A percentile compares a stretch with the other conserved stretches of the same genome.
Evolutionary conservation across 1,284 basidiomycete genomes (phyloP).

Genomic region (Heterobasidion annosum): DNA sequence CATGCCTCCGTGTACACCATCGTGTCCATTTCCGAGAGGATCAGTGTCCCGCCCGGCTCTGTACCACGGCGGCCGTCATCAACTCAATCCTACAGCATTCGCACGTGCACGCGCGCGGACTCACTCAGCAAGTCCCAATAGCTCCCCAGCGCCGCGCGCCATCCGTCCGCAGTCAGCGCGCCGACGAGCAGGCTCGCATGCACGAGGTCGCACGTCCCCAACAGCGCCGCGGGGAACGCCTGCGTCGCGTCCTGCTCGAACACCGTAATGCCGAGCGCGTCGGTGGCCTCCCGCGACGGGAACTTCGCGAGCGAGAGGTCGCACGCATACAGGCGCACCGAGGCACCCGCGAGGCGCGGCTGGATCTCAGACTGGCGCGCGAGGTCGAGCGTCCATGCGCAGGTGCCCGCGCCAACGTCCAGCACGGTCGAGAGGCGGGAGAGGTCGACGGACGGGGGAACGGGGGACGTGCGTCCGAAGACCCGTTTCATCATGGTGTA

Average conservation of each 20-base stretch:
- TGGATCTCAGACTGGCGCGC: slow-evolving; percentile 2
- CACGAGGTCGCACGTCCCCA: slow-evolving; percentile 6
- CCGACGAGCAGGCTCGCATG: slow-evolving; percentile 5
- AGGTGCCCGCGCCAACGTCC: slow-evolving; percentile 8
- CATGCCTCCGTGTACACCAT: neutral
- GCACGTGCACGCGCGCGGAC: neutral
- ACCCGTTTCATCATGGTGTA: slow-evolving; percentile 5
- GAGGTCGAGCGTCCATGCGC: slow-evolving; percentile 7
- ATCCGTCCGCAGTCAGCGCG: slow-evolving; percentile 6
- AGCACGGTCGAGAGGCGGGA: neutral
- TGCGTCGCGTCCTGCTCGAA: slow-evolving; percentile 10
- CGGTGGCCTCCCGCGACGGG: neutral
- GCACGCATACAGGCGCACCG: neutral
- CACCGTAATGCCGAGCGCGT: slow-evolving; percentile 1
- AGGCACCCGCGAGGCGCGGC: slow-evolving; percentile 5
- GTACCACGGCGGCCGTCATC: neutral
- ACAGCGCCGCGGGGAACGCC: slow-evolving; percentile 6
- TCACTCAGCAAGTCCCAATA: slow-evolving; percentile 6
- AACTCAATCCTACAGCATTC: neutral
- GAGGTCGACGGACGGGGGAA: slow-evolving; percentile 3
- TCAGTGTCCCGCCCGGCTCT: neutral
- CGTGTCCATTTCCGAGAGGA: neutral
- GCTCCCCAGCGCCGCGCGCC: slow-evolving; percentile 5
- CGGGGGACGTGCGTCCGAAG: slow-evolving; percentile 2
- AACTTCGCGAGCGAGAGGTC: slow-evolving; percentile 2